Evolutionary conservation across 1,139 yeast genomes (phyloP).

Genomic region (Geotrichum restrictum): DNA sequence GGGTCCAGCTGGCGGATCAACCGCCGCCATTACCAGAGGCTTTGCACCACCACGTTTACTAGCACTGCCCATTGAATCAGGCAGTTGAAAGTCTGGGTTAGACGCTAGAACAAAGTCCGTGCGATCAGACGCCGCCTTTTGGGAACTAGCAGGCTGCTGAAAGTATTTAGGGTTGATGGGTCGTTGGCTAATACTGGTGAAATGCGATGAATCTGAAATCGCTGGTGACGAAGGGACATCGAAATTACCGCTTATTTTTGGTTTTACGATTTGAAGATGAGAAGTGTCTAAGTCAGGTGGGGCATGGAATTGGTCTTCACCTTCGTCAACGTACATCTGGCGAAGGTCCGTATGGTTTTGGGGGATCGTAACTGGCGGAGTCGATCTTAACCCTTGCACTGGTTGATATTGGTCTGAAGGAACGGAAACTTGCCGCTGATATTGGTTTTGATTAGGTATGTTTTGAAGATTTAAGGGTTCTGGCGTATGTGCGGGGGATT

Average conservation of each 20-base stretch:
- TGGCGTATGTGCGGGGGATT: too few relatives aligned
- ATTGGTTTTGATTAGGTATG: too few relatives aligned
- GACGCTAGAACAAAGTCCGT: conserved; percentile 35
- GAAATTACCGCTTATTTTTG: background rate
- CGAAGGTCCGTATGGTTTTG: background rate
- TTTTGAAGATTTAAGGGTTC: too few relatives aligned
- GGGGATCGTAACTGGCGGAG: background rate
- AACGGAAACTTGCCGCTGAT: background rate
- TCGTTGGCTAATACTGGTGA: conserved; percentile 77
- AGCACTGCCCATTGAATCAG: background rate
- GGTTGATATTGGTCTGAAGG: background rate
- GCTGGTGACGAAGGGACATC: conserved; percentile 21
- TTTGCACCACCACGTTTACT: background rate
- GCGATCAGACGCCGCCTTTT: conserved; percentile 23
- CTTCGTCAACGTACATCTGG: background rate
- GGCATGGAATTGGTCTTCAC: background rate
- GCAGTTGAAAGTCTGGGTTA: conserved; percentile 39
- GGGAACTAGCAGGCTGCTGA: conserved; percentile 20
- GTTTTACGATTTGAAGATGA: background rate
- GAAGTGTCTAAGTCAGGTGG: conserved; percentile 2
- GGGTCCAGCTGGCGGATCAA: conserved; percentile 16
- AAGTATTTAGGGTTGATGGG: conserved; percentile 62
- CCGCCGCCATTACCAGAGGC: conserved; percentile 2
- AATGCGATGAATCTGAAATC: conserved; percentile 49
- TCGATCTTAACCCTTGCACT: background rate